A percentile compares a stretch with the other conserved stretches of the same genome.
Conservation (phyloP, 331 rosid species). For the Quercus phellos region DNA sequence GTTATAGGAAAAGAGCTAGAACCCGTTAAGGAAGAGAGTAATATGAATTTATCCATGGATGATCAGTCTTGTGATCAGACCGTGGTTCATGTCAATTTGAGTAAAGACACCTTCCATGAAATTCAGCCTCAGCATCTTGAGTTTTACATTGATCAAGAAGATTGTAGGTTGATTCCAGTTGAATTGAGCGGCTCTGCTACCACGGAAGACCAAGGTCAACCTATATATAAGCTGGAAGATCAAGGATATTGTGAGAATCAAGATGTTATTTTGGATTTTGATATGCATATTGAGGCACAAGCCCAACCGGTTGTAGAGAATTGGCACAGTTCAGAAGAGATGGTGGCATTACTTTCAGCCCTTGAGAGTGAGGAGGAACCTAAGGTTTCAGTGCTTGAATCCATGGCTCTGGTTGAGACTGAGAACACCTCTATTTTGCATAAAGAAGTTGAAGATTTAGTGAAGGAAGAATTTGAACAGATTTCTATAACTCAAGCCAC, state of each 20-base stretch:
- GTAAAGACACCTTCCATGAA: slow-evolving; percentile 23
- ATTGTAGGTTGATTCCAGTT: slow-evolving; percentile 71
- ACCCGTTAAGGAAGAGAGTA: slow-evolving; percentile 20
- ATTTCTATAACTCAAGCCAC: slow-evolving; percentile 23
- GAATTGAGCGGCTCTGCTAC: slow-evolving; percentile 45
- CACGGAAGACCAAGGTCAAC: slow-evolving; percentile 26
- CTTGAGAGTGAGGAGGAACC: slow-evolving; percentile 21
- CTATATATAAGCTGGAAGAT: slow-evolving; percentile 26
- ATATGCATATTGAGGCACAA: slow-evolving; percentile 35
- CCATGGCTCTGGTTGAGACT: slow-evolving; percentile 19
- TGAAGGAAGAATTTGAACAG: slow-evolving; percentile 14
- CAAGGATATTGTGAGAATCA: slow-evolving; percentile 29
- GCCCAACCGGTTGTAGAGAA: slow-evolving; percentile 47
- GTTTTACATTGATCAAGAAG: slow-evolving; percentile 72
- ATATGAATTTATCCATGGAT: slow-evolving; percentile 12
- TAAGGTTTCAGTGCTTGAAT: slow-evolving; percentile 16
- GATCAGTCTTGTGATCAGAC: slow-evolving; percentile 33
- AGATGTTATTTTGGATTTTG: slow-evolving; percentile 86
- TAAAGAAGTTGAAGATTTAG: slow-evolving; percentile 28
- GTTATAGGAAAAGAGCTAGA: slow-evolving; percentile 27
- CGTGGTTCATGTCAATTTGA: slow-evolving; percentile 20
- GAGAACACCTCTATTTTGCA: slow-evolving; percentile 16
- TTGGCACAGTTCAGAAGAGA: slow-evolving; percentile 60
- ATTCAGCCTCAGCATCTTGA: slow-evolving; percentile 59
- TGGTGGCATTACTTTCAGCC: slow-evolving; percentile 26